phyloP scores from a whole-genome alignment of 1,284 basidiomycete species.

The Cutaneotrichosporon cavernicola region DNA sequence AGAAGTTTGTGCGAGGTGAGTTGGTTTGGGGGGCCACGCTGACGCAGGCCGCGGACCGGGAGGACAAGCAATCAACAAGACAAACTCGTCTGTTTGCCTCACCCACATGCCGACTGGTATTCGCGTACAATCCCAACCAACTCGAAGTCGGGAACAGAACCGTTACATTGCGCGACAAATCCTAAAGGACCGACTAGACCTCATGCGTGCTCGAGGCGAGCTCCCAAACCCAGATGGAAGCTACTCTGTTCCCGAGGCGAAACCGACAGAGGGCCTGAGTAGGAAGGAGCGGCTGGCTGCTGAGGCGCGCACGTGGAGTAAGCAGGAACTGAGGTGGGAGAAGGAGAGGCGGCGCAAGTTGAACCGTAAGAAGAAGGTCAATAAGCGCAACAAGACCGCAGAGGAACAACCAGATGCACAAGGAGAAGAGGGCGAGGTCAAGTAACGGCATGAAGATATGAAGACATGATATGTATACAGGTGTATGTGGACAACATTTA shows the following conservation, averaged over 20 bases:
- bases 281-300: conserved; percentile 28
- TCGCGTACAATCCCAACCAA: conserved; percentile 54
- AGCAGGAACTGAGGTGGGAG: conserved; percentile 47
- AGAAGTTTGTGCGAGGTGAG: conserved; percentile 51
- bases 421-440: background rate
- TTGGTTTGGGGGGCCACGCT: conserved; percentile 14
- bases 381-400: conserved; percentile 36
- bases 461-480: background rate
- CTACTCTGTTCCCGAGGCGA: background rate
- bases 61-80: conserved; percentile 56
- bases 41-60: conserved; percentile 52
- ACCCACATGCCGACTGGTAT: conserved; percentile 54
- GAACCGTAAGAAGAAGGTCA: conserved; percentile 50
- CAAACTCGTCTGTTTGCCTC: conserved; percentile 53
- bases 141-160: conserved; percentile 53
- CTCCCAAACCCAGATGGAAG: background rate
- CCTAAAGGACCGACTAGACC: conserved; percentile 47
- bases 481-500: background rate
- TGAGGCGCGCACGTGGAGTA: conserved; percentile 31
- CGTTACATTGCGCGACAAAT: conserved; percentile 51
- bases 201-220: conserved; percentile 34
- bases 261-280: conserved; percentile 15
- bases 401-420: conserved; percentile 13
- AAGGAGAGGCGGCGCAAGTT: conserved; percentile 50
- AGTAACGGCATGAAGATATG: background rate